Conservation (phyloP, 352 stramenopile species). For the Phytophthora foliorum region DNA sequence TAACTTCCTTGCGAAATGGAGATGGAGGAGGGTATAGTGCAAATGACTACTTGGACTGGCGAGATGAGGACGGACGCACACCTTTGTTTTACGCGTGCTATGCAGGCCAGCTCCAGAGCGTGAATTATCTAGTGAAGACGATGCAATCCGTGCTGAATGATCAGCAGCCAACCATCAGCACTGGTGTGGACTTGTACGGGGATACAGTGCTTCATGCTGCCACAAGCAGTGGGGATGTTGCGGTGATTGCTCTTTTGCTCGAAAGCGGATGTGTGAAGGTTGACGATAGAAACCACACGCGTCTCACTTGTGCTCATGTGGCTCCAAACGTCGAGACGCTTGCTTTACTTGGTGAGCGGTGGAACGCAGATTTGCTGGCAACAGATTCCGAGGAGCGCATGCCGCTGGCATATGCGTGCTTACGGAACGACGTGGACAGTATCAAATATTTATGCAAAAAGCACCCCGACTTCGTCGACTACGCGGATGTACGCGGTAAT, state of each 20-base stretch:
- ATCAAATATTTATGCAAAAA: slow-evolving; percentile 60
- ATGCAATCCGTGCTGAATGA: slow-evolving; percentile 7
- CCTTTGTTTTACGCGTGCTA: slow-evolving; percentile 84
- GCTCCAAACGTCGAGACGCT: slow-evolving; percentile 49
- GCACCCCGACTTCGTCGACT: slow-evolving; percentile 76
- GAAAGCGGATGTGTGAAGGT: slow-evolving; percentile 49
- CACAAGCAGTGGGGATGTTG: slow-evolving; percentile 42
- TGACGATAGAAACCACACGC: slow-evolving; percentile 51
- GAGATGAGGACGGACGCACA: slow-evolving; percentile 70
- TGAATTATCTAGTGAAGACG: slow-evolving; percentile 50
- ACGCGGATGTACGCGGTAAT: slow-evolving; percentile 70
- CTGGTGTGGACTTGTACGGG: slow-evolving; percentile 54
- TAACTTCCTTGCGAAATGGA: slow-evolving; percentile 30
- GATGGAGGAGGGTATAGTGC: slow-evolving; percentile 28
- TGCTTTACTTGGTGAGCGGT: slow-evolving; percentile 47
- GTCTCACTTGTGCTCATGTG: slow-evolving; percentile 54
- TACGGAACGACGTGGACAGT: slow-evolving; percentile 58
- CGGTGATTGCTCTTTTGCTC: slow-evolving; percentile 49
- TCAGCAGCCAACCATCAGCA: background rate
- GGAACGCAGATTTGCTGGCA: slow-evolving; percentile 58
- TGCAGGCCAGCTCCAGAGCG: slow-evolving; percentile 54
- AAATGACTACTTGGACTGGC: slow-evolving; percentile 55
- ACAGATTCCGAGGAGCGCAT: slow-evolving; percentile 66
- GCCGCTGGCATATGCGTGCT: slow-evolving; percentile 69
- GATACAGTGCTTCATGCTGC: slow-evolving; percentile 75